Percentiles rank a stretch among this genome's conserved stretches.
Conservation (phyloP, 345 rosid genomes). For the Punica granatum region DNA sequence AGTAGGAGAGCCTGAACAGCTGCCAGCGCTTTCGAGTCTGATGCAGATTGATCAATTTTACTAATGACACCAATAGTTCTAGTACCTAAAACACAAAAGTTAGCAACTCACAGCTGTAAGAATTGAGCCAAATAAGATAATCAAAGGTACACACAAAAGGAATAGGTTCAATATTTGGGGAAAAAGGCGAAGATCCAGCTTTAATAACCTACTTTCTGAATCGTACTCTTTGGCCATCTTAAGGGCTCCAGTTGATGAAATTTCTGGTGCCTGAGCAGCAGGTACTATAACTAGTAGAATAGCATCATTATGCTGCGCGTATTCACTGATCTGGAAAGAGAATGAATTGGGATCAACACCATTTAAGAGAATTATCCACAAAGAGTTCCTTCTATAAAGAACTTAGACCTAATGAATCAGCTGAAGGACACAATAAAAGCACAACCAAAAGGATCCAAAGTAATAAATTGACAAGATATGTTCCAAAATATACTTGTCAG, state of each 20-base stretch:
- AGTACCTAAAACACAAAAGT: slow-evolving; percentile 48
- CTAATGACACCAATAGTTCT: slow-evolving; percentile 90
- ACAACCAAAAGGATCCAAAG: slow-evolving; percentile 10
- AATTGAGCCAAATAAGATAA: not conserved
- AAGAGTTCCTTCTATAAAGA: not conserved
- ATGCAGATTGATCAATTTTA: slow-evolving; percentile 88
- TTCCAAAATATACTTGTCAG: slow-evolving; percentile 6
- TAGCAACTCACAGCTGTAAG: not conserved
- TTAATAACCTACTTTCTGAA: slow-evolving; percentile 53
- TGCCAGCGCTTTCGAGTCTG: slow-evolving; percentile 56
- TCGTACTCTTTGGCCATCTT: slow-evolving; percentile 86
- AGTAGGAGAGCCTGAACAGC: slow-evolving; percentile 63
- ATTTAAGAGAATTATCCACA: not conserved
- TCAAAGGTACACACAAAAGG: not conserved
- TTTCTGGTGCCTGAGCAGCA: slow-evolving; percentile 85
- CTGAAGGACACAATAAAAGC: not conserved
- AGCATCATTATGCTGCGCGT: slow-evolving; percentile 82
- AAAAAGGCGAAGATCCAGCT: not conserved
- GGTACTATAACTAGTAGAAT: slow-evolving; percentile 81
- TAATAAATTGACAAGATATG: not conserved
- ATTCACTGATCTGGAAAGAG: slow-evolving; percentile 53
- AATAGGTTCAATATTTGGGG: not conserved
- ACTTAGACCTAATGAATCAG: not conserved
- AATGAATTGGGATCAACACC: not conserved
- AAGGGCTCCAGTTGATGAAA: slow-evolving; percentile 82